These are phyloP conservation scores for Boletus sp. DNA, from an alignment of 768 basidiomycete species.

Conservation along the genomic window DNA sequence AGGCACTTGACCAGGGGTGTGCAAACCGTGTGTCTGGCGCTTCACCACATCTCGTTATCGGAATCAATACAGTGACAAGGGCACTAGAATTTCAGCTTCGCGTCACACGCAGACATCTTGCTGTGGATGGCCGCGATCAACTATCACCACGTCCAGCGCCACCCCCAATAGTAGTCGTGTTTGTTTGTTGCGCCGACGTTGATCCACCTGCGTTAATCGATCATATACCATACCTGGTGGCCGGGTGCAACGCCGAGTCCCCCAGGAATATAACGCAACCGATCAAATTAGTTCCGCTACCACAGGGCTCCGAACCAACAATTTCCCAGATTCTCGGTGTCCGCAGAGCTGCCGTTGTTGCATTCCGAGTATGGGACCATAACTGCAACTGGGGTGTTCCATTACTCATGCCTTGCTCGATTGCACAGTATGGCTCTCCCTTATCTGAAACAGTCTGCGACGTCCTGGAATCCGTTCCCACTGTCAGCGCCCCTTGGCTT, in stretches of 20 bases:
- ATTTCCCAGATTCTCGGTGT: conserved; percentile 65
- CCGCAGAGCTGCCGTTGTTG: conserved; percentile 62
- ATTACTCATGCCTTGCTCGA: background rate
- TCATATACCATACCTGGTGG: conserved; percentile 75
- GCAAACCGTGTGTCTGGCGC: background rate
- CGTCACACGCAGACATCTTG: conserved; percentile 22
- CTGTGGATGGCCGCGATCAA: background rate
- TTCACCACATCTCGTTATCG: conserved; percentile 48
- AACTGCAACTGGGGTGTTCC: background rate
- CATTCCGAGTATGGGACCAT: conserved; percentile 54
- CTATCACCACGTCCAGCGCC: background rate
- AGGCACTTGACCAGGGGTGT: background rate
- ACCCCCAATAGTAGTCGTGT: conserved; percentile 40
- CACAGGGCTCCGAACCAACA: conserved; percentile 58
- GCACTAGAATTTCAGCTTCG: conserved; percentile 58
- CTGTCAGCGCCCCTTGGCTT: conserved; percentile 66
- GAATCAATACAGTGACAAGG: conserved; percentile 82
- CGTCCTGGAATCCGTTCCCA: conserved; percentile 49
- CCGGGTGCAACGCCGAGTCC: conserved; percentile 60
- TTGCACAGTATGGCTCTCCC: conserved; percentile 41
- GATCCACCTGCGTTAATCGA: conserved; percentile 68
- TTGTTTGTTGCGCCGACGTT: conserved; percentile 73
- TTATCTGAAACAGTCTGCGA: conserved; percentile 33
- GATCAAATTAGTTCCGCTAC: conserved; percentile 61
- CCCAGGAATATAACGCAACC: conserved; percentile 22